Percentiles rank a stretch among this genome's conserved stretches.
Conservation (phyloP, 805 yeast species). For the Saturnispora quitensis region DNA sequence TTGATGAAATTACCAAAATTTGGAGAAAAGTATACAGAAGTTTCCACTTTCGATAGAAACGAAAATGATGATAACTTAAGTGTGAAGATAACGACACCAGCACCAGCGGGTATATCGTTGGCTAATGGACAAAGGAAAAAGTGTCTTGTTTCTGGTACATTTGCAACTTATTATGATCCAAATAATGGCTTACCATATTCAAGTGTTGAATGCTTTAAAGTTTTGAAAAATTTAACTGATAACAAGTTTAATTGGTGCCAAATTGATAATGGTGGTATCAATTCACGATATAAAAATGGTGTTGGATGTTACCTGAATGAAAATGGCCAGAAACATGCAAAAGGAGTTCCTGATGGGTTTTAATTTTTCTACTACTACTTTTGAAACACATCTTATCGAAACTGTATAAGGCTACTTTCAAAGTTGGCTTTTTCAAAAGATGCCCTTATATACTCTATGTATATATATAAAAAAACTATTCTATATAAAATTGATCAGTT, state of each 20-base stretch:
- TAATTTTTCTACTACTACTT: conserved; percentile 18
- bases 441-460: background rate
- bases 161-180: conserved; percentile 83
- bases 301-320: conserved; percentile 35
- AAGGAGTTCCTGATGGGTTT: conserved; percentile 86
- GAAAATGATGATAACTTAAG: conserved; percentile 36
- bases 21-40: conserved; percentile 43
- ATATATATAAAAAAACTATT: background rate
- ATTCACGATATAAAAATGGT: conserved; percentile 26
- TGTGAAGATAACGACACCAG: conserved; percentile 51
- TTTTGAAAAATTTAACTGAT: conserved; percentile 45
- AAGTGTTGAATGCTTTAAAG: conserved; percentile 70
- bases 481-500: background rate
- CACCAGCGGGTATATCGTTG: conserved; percentile 65
- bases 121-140: conserved; percentile 59
- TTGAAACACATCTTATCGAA: background rate
- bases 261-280: conserved; percentile 37
- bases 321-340: conserved; percentile 47
- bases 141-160: conserved; percentile 70
- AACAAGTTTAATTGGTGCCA: conserved; percentile 49
- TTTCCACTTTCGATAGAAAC: conserved; percentile 34
- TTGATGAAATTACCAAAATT: conserved; percentile 47
- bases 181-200: conserved; percentile 79
- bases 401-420: background rate
- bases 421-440: background rate